Evolutionary conservation across 495 filamentous ascomycete species (phyloP).

Genomic region (Aspergillus nanangensis): DNA sequence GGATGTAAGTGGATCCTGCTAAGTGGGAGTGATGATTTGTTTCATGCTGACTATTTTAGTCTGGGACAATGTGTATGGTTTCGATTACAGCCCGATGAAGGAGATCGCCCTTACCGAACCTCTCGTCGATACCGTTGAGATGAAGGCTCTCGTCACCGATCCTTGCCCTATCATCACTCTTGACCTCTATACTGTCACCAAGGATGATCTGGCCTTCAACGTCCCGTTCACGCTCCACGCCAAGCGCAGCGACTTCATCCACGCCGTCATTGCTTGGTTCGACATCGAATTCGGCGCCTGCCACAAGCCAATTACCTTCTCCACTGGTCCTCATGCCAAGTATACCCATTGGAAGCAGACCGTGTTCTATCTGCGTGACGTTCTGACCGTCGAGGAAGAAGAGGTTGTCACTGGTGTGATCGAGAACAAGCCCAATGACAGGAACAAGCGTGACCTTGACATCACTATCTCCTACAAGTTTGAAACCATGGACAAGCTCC

Average conservation of each 20-base stretch:
- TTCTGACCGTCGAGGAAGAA: constrained; percentile 75
- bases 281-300: constrained; percentile 97
- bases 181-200: constrained; percentile 74
- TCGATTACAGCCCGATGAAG: constrained; percentile 91
- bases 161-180: constrained; percentile 70
- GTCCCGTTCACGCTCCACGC: constrained; percentile 66
- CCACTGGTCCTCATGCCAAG: constrained; percentile 83
- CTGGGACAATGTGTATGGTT: constrained; percentile 98
- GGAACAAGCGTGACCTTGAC: constrained; percentile 93
- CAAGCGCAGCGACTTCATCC: constrained; percentile 83
- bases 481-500: constrained; percentile 64
- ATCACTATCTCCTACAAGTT: constrained; percentile 82
- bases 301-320: constrained; percentile 81
- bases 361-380: constrained; percentile 82
- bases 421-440: constrained; percentile 81
- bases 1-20: constrained; percentile 52
- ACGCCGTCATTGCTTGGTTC: constrained; percentile 96
- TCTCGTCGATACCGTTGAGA: constrained; percentile 76
- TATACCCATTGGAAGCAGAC: constrained; percentile 97
- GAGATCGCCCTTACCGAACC: constrained; percentile 77
- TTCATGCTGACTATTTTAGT: constrained; percentile 42
- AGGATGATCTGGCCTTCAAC: constrained; percentile 71
- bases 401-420: constrained; percentile 70
- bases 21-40: neutral
- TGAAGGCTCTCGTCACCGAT: constrained; percentile 77